phyloP scores from a whole-genome alignment of 2,329 filamentous ascomycete genomes.

The Alternaria conjuncta region DNA sequence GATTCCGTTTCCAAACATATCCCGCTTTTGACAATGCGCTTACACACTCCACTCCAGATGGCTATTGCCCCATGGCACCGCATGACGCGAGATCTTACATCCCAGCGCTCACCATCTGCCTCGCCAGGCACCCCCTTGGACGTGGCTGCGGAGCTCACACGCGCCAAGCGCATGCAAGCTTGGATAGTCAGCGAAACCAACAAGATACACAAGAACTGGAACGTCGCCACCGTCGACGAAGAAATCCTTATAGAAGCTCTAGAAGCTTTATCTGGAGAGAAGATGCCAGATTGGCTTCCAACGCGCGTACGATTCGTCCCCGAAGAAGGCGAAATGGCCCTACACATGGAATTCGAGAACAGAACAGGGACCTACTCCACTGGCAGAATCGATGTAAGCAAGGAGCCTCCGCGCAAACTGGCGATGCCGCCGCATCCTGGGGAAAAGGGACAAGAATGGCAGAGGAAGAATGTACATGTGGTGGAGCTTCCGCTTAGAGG shows the following conservation, averaged over 20 bases:
- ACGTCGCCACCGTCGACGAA: conserved; percentile 27
- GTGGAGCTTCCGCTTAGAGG: conserved; percentile 5
- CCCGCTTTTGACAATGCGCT: conserved; percentile 34
- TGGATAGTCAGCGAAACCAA: conserved; percentile 32
- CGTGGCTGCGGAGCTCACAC: conserved; percentile 5
- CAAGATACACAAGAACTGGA: conserved; percentile 31
- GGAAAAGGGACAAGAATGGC: conserved; percentile 4
- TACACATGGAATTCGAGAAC: conserved; percentile 38
- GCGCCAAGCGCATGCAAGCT: conserved; percentile 30
- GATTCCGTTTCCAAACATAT: conserved; percentile 24
- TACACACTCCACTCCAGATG: conserved; percentile 37
- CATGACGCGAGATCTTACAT: conserved; percentile 14
- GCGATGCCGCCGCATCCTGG: background rate
- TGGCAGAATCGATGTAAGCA: conserved; percentile 11
- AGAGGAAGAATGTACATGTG: conserved; percentile 1
- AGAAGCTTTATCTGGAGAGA: conserved; percentile 33
- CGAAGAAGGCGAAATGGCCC: conserved; percentile 38
- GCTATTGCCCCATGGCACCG: conserved; percentile 37
- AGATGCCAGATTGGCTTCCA: conserved; percentile 39
- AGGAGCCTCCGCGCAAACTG: conserved; percentile 2
- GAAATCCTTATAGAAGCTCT: conserved; percentile 27
- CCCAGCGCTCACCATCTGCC: background rate
- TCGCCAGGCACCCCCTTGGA: background rate
- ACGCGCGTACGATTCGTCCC: conserved; percentile 33
- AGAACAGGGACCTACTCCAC: conserved; percentile 12